phyloP scores from a whole-genome alignment of 495 filamentous ascomycete genomes.

The Podospora pseudoanserina region DNA sequence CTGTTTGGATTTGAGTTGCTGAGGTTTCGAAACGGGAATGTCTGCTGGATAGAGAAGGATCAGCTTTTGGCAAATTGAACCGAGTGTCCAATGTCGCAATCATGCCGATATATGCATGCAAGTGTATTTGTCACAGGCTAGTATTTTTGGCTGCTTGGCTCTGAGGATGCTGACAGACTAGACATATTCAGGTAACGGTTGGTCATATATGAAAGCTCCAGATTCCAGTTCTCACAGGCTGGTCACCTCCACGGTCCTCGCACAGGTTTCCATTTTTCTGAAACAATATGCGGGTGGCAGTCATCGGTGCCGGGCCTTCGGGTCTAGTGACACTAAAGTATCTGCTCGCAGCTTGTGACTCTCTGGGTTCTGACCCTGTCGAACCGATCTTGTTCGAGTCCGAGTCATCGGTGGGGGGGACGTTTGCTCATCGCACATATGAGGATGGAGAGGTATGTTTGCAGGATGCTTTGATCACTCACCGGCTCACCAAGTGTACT shows the following conservation, averaged over 20 bases:
- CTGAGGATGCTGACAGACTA: background rate
- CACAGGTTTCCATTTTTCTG: too few relatives aligned
- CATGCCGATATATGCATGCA: background rate
- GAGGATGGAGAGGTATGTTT: constrained; percentile 34
- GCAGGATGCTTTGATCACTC: constrained; percentile 1
- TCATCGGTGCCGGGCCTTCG: constrained; percentile 45
- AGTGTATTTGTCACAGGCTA: background rate
- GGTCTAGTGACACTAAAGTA: constrained; percentile 47
- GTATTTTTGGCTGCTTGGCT: background rate
- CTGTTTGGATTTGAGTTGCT: background rate
- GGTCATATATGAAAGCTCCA: too few relatives aligned
- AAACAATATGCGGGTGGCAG: constrained; percentile 30
- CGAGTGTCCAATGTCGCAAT: background rate
- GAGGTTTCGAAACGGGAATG: background rate
- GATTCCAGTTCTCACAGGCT: too few relatives aligned
- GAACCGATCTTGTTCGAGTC: constrained; percentile 33
- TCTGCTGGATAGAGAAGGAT: too few relatives aligned
- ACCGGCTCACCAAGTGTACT: too few relatives aligned
- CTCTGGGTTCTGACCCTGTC: constrained; percentile 31
- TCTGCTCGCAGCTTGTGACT: constrained; percentile 33
- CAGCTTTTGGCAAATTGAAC: too few relatives aligned
- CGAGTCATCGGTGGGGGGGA: constrained; percentile 29
- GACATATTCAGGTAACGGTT: background rate
- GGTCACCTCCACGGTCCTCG: too few relatives aligned
- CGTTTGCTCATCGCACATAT: constrained; percentile 33